Percentiles rank a stretch among this genome's conserved stretches.
phyloP scores from a whole-genome alignment of 78 protist genomes.

The Dictyostelium purpureum region DNA sequence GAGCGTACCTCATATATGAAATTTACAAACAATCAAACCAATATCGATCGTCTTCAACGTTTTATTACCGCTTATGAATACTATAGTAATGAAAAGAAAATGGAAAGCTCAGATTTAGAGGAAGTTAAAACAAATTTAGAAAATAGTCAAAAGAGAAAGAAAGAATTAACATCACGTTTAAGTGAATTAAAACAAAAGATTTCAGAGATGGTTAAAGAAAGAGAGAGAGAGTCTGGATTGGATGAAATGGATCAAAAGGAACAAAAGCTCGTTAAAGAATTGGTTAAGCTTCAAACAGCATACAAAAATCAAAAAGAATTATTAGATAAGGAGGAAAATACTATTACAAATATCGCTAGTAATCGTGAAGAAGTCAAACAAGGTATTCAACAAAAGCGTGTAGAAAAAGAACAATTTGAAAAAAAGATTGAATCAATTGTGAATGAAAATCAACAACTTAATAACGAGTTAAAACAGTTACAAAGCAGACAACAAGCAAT shows the following conservation, averaged over 20 bases:
- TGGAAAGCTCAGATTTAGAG: conserved; percentile 2
- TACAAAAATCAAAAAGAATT: conserved; percentile 13
- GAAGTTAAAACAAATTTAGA: conserved; percentile 18
- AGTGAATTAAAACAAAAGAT: neutral
- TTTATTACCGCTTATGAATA: conserved; percentile 87
- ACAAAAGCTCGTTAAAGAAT: conserved; percentile 60
- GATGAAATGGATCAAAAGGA: conserved; percentile 43
- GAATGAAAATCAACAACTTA: conserved; percentile 20
- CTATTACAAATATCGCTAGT: neutral
- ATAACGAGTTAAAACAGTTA: conserved; percentile 11
- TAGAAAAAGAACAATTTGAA: neutral
- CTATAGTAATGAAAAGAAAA: neutral
- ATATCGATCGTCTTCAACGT: conserved; percentile 84
- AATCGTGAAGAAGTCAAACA: neutral
- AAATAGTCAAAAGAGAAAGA: conserved; percentile 14
- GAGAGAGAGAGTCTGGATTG: neutral
- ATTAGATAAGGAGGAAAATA: conserved; percentile 47
- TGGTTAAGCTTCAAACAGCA: conserved; percentile 68
- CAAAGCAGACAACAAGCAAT: conserved; percentile 44
- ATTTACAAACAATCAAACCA: conserved; percentile 72
- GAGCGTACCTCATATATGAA: conserved; percentile 89
- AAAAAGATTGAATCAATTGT: conserved; percentile 38
- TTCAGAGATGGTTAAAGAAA: neutral
- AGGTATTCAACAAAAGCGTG: conserved; percentile 43
- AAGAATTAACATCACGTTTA: neutral